phyloP scores from a whole-genome alignment of 2,329 filamentous ascomycete genomes.

The Talaromyces sp. region DNA sequence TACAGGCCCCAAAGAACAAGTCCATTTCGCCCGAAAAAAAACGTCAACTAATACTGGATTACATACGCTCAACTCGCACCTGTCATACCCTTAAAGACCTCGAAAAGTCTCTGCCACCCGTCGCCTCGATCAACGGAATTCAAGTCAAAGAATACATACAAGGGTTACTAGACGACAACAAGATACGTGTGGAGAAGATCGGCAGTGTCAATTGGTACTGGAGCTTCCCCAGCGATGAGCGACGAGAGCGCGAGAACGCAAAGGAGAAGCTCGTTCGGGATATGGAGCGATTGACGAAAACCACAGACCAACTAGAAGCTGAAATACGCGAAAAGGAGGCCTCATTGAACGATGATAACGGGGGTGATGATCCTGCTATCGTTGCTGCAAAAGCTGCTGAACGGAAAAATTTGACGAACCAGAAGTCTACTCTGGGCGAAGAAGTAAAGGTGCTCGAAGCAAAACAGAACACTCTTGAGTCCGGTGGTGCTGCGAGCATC shows the following conservation, averaged over 20 bases:
- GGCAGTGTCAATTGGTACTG: conserved; percentile 70
- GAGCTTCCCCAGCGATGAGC: conserved; percentile 59
- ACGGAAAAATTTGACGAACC: conserved; percentile 17
- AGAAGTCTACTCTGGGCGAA: conserved; percentile 20
- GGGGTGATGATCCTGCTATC: conserved; percentile 12
- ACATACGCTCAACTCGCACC: conserved; percentile 56
- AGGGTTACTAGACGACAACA: conserved; percentile 56
- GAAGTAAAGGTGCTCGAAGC: conserved; percentile 31
- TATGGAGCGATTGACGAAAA: conserved; percentile 24
- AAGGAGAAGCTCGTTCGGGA: conserved; percentile 24
- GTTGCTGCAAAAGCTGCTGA: conserved; percentile 6
- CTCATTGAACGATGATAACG: conserved; percentile 19
- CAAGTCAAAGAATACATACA: conserved; percentile 65
- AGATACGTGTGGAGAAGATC: conserved; percentile 64
- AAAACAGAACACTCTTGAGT: conserved; percentile 29
- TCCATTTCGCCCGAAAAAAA: conserved; percentile 55
- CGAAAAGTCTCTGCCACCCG: conserved; percentile 58
- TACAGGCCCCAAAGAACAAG: conserved; percentile 44
- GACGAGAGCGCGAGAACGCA: conserved; percentile 39
- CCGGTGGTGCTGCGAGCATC: conserved; percentile 26
- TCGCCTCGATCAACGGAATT: conserved; percentile 62
- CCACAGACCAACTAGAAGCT: conserved; percentile 28
- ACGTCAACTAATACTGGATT: conserved; percentile 53
- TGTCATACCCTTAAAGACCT: conserved; percentile 65
- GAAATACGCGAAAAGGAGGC: conserved; percentile 31